phyloP scores from a whole-genome alignment of 345 rosid species.

The Heritiera fomes region DNA sequence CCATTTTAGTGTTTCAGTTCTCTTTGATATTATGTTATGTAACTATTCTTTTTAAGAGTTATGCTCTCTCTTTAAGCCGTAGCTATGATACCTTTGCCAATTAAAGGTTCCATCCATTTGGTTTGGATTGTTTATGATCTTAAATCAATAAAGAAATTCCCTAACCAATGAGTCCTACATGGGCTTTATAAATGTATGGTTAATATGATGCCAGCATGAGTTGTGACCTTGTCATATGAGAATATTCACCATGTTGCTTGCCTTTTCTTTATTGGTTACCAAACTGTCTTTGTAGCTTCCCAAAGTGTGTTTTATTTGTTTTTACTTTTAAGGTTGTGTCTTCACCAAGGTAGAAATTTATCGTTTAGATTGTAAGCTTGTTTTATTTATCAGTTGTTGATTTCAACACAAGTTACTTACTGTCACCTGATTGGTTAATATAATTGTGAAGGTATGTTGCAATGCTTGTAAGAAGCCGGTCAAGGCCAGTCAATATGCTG shows the following conservation, averaged over 20 bases:
- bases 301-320: neutral
- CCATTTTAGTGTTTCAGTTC: neutral
- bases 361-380: neutral
- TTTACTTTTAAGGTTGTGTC: slow-evolving; percentile 7
- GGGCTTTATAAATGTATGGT: neutral
- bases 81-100: neutral
- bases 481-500: slow-evolving; percentile 60
- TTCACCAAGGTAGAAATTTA: neutral
- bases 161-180: neutral
- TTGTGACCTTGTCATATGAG: neutral
- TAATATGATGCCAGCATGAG: neutral
- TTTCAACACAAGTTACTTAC: neutral
- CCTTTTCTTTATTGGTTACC: neutral
- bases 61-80: neutral
- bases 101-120: neutral
- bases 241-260: neutral
- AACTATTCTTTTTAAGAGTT: neutral
- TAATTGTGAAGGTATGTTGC: slow-evolving; percentile 56
- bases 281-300: neutral
- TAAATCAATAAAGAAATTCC: neutral
- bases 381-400: slow-evolving; percentile 8
- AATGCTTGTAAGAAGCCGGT: slow-evolving; percentile 75
- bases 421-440: slow-evolving; percentile 23
- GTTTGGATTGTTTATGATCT: neutral
- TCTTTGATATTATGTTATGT: neutral